Conservation (phyloP, 768 basidiomycete genomes). For the Naganishia vaughanmartiniae region DNA sequence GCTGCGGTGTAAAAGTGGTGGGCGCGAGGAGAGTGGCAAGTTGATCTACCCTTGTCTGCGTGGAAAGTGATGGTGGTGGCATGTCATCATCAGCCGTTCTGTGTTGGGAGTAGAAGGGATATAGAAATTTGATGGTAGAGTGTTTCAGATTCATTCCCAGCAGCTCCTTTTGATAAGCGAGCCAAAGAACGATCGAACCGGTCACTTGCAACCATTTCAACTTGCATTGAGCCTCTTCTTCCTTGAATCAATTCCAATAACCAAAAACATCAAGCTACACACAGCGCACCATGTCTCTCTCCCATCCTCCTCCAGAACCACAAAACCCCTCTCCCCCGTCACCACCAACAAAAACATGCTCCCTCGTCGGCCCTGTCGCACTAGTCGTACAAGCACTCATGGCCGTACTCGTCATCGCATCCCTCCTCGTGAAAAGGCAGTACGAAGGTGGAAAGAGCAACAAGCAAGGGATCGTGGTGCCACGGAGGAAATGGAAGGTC, state of each 20-base stretch:
- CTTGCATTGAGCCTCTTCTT: too few species aligned
- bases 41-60: slow-evolving; percentile 25
- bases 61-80: neutral
- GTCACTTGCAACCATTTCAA: too few species aligned
- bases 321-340: neutral
- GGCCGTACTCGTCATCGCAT: slow-evolving; percentile 85
- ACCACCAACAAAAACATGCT: slow-evolving; percentile 33
- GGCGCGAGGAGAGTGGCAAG: slow-evolving; percentile 46
- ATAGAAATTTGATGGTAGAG: too few species aligned
- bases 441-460: slow-evolving; percentile 57
- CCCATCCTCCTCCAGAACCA: neutral
- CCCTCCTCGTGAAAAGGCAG: slow-evolving; percentile 82
- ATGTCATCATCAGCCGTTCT: neutral
- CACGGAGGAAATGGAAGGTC: slow-evolving; percentile 85
- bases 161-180: neutral
- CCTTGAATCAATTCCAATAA: too few species aligned
- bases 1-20: slow-evolving; percentile 35
- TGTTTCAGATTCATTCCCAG: slow-evolving; percentile 21
- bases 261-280: too few species aligned
- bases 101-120: neutral
- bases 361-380: slow-evolving; percentile 47
- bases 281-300: neutral
- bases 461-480: slow-evolving; percentile 48
- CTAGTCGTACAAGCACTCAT: slow-evolving; percentile 54
- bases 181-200: neutral